A percentile compares a stretch with the other conserved stretches of the same genome.
phyloP scores from a whole-genome alignment of 768 basidiomycete genomes.

The Amanita fuliginea region DNA sequence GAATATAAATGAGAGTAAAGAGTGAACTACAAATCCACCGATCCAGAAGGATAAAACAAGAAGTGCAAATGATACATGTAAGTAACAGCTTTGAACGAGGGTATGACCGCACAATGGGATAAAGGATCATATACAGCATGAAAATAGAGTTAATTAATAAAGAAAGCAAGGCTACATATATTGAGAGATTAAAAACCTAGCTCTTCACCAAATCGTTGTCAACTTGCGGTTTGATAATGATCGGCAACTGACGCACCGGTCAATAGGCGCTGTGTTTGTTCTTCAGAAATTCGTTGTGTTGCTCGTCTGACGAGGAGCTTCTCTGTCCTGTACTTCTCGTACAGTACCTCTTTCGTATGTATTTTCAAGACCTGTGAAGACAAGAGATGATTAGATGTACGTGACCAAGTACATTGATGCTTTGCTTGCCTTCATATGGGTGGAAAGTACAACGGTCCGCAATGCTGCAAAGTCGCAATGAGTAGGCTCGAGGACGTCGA shows the following conservation, averaged over 20 bases:
- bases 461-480: constrained; percentile 86
- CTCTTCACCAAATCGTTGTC: constrained; percentile 6
- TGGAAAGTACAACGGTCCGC: constrained; percentile 74
- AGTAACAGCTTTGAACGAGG: constrained; percentile 12
- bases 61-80: constrained; percentile 6
- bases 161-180: neutral
- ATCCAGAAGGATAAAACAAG: constrained; percentile 9
- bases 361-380: constrained; percentile 61
- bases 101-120: constrained; percentile 7
- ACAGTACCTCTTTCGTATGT: constrained; percentile 80
- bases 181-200: constrained; percentile 10
- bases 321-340: constrained; percentile 89
- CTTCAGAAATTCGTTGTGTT: constrained; percentile 67
- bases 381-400: neutral
- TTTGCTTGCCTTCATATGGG: constrained; percentile 57
- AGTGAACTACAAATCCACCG: constrained; percentile 11
- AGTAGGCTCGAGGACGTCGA: constrained; percentile 76
- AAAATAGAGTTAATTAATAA: neutral
- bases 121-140: neutral
- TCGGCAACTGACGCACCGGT: constrained; percentile 39
- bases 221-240: neutral
- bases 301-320: constrained; percentile 82
- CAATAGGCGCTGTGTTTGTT: constrained; percentile 59
- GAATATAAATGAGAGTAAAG: constrained; percentile 2
- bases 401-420: neutral